Evolutionary conservation across 306 rosid genomes (phyloP), one percentile per base, ranked within the genome.

Genomic region (Fragaria ananassa): DNA sequence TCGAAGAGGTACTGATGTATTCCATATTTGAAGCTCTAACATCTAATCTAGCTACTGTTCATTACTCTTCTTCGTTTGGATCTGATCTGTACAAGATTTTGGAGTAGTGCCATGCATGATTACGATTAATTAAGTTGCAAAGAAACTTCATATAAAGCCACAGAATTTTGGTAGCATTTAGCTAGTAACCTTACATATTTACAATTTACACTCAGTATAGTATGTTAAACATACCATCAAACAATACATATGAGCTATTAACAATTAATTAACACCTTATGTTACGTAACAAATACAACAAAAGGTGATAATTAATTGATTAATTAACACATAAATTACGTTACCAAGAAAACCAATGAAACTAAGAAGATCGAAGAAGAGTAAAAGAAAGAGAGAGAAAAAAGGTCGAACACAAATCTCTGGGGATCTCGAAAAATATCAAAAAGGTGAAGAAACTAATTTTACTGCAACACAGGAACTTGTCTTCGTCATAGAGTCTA

Each of bases 181-280:
- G 23, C 69, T 34, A 34, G 11, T 31, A 63, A 63, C 34, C 15
- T 61, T 63, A 29, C 37, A 56, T 66, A 85, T 88, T 76, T 87
- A 91, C 96, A 85, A 80, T 83, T 82, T 87, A 82, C 91, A 88
- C 93, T 87, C 88, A 64, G 63, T 76, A 64, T 64, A 80, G 79
- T 81, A 83, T 79, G 77, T 75, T 70, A 84, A 81, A 66, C 87
- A 85, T 80, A 75, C 78, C 61, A 81, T 74, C 76, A 85, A 83
- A 72, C 81, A 83, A 74, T 81, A 83, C 92, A 89, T 70, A 44
- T 70, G 81, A 71, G 79, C 50, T 76, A 86, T 39, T 77, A 85
- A 81, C 54, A 74, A 84, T 81, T 79, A 64, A 73, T 78, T 81
- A 83, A 79, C 83, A 67, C 81, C 84, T 79, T 80, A 78, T 56